A percentile compares a stretch with the other conserved stretches of the same genome.
phyloP scores from a whole-genome alignment of 768 basidiomycete species.

The Psilocybe subaeruginosa region DNA sequence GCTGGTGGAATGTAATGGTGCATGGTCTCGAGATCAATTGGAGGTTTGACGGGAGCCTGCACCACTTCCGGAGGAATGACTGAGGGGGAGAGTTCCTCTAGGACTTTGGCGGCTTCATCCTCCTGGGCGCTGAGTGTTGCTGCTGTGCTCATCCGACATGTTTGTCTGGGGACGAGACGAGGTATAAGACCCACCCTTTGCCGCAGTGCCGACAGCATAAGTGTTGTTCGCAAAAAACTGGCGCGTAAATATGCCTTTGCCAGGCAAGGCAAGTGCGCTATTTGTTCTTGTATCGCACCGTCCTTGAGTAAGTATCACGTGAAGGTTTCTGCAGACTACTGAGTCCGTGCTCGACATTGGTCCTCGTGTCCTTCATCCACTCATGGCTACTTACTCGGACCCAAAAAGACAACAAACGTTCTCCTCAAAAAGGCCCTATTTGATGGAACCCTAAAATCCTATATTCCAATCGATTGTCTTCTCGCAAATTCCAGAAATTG shows the following conservation, averaged over 20 bases:
- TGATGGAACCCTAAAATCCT: neutral
- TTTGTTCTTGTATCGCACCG: neutral
- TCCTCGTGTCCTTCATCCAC: neutral
- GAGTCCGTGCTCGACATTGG: neutral
- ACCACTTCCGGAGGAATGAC: slow-evolving; percentile 4
- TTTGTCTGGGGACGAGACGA: slow-evolving; percentile 19
- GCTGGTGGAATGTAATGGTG: slow-evolving; percentile 64
- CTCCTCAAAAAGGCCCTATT: neutral
- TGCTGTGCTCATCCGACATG: slow-evolving; percentile 16
- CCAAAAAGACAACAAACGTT: neutral
- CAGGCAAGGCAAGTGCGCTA: neutral
- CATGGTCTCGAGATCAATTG: slow-evolving; percentile 33
- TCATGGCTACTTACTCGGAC: neutral
- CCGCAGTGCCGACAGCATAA: slow-evolving; percentile 19
- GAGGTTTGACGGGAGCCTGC: neutral
- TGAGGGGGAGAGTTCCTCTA: slow-evolving; percentile 16
- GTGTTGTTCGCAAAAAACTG: neutral
- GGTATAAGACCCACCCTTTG: slow-evolving; percentile 18
- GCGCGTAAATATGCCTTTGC: neutral
- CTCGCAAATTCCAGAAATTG: neutral
- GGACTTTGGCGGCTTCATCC: slow-evolving; percentile 22
- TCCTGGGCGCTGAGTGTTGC: slow-evolving; percentile 10
- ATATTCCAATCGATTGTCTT: neutral
- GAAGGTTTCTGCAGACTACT: neutral
- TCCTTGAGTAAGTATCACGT: neutral